Conservation (phyloP, 2,329 filamentous ascomycete species). For the Hypomyces rosellus region DNA sequence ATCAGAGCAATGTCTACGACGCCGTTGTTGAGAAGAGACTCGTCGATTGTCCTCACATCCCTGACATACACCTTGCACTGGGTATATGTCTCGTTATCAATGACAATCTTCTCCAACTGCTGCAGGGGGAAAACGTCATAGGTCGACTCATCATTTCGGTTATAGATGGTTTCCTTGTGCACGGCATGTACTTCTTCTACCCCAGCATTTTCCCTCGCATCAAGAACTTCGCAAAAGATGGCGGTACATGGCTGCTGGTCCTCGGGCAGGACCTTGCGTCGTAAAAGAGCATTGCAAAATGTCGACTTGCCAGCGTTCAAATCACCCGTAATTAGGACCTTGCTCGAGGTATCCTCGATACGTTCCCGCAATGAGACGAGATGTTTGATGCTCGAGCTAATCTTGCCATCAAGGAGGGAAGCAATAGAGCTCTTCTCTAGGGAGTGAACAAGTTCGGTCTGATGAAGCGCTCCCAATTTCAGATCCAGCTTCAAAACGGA, state of each 20-base stretch:
- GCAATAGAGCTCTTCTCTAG: slow-evolving; percentile 89
- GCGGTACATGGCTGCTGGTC: slow-evolving; percentile 97
- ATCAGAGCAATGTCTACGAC: slow-evolving; percentile 97
- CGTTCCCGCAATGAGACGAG: slow-evolving; percentile 79
- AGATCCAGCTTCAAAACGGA: slow-evolving; percentile 92
- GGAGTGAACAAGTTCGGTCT: slow-evolving; percentile 88
- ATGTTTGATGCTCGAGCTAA: slow-evolving; percentile 88
- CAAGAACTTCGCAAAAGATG: slow-evolving; percentile 96
- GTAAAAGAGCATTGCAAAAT: slow-evolving; percentile 94
- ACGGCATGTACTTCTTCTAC: slow-evolving; percentile 95
- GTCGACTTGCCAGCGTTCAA: slow-evolving; percentile 97
- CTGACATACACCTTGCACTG: slow-evolving; percentile 97
- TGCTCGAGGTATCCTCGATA: slow-evolving; percentile 96
- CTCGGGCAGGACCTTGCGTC: slow-evolving; percentile 87
- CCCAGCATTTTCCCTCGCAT: slow-evolving; percentile 83
- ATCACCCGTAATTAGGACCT: slow-evolving; percentile 92
- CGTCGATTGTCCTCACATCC: slow-evolving; percentile 81
- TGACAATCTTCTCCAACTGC: slow-evolving; percentile 82
- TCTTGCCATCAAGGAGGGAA: slow-evolving; percentile 85
- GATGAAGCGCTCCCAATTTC: slow-evolving; percentile 79
- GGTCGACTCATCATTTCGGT: slow-evolving; percentile 86
- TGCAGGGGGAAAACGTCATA: slow-evolving; percentile 78
- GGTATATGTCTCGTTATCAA: slow-evolving; percentile 80
- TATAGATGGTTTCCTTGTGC: slow-evolving; percentile 71
- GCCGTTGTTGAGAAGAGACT: slow-evolving; percentile 93